These are phyloP conservation scores for Sodiomyces alkalinus DNA, from an alignment of 2,329 filamentous ascomycete genomes.

Conservation along the genomic window DNA sequence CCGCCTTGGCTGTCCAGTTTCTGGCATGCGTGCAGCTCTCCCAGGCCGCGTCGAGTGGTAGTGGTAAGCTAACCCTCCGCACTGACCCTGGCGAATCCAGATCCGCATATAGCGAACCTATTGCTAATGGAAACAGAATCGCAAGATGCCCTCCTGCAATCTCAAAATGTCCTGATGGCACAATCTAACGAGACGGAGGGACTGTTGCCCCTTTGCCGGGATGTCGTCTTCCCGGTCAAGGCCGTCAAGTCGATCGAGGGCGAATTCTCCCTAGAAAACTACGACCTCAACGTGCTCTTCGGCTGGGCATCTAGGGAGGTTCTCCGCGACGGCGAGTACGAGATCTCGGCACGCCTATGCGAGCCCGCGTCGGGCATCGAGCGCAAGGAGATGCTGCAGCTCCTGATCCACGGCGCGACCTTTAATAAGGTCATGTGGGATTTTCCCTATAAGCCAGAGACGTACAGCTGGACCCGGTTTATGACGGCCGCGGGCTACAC, in stretches of 20 bases:
- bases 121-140: too few relatives aligned
- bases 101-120: too few relatives aligned
- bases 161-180: too few relatives aligned
- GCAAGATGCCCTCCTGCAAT: too few relatives aligned
- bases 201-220: too few relatives aligned
- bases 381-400: constrained; percentile 7
- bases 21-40: too few relatives aligned
- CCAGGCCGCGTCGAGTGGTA: too few relatives aligned
- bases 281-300: constrained; percentile 6
- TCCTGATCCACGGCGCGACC: constrained; percentile 10
- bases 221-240: constrained; percentile 7
- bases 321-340: constrained; percentile 7
- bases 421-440: constrained; percentile 12
- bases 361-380: constrained; percentile 4
- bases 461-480: constrained; percentile 8
- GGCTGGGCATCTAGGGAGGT: constrained; percentile 6
- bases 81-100: too few relatives aligned
- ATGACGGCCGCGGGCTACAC: constrained; percentile 9
- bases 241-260: constrained; percentile 5
- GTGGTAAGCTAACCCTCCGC: too few relatives aligned
- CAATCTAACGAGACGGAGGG: too few relatives aligned
- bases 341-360: constrained; percentile 8
- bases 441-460: constrained; percentile 9
- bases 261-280: constrained; percentile 4
- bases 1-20: too few relatives aligned